A percentile compares a stretch with the other conserved stretches of the same genome.
phyloP scores from a whole-genome alignment of 148 eudicot genomes.

The Limonium bicolor region DNA sequence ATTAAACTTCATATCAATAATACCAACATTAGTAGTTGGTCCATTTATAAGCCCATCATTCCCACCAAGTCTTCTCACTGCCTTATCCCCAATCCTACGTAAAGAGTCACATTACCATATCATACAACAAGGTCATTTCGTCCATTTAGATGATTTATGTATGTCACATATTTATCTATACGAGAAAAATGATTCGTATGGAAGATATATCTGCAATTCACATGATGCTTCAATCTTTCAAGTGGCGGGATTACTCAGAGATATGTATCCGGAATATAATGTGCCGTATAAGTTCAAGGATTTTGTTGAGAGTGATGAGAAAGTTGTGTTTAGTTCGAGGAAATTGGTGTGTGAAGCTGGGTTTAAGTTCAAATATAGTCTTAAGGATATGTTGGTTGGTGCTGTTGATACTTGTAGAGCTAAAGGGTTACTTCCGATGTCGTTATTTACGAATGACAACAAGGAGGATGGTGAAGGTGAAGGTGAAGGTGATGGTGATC shows the following conservation, averaged over 20 bases:
- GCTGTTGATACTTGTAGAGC: slow-evolving; percentile 71
- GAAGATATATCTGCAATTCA: slow-evolving; percentile 80
- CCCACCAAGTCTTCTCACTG: slow-evolving; percentile 84
- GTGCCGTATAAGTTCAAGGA: slow-evolving; percentile 76
- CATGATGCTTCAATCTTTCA: slow-evolving; percentile 69
- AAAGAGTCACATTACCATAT: slow-evolving; percentile 65
- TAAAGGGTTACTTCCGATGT: slow-evolving; percentile 64
- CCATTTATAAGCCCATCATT: slow-evolving; percentile 63
- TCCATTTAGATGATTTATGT: slow-evolving; percentile 83
- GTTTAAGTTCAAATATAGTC: slow-evolving; percentile 59
- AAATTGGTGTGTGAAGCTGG: slow-evolving; percentile 50
- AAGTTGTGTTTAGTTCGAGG: slow-evolving; percentile 50
- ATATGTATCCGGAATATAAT: slow-evolving; percentile 67
- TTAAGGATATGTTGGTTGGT: slow-evolving; percentile 80
- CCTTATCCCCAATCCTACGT: slow-evolving; percentile 75
- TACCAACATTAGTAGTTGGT: slow-evolving; percentile 77
- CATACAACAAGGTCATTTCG: slow-evolving; percentile 72
- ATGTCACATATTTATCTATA: slow-evolving; percentile 72
- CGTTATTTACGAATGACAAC: too few species aligned
- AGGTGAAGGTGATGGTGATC: too few species aligned
- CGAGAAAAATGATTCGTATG: slow-evolving; percentile 52
- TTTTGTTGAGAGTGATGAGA: slow-evolving; percentile 32
- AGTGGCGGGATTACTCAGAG: slow-evolving; percentile 37
- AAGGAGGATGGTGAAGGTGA: too few species aligned
- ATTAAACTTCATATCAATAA: slow-evolving; percentile 64